These are phyloP conservation scores for Geotrichum histeridarum DNA, from an alignment of 1,139 yeast species.

Conservation along the genomic window DNA sequence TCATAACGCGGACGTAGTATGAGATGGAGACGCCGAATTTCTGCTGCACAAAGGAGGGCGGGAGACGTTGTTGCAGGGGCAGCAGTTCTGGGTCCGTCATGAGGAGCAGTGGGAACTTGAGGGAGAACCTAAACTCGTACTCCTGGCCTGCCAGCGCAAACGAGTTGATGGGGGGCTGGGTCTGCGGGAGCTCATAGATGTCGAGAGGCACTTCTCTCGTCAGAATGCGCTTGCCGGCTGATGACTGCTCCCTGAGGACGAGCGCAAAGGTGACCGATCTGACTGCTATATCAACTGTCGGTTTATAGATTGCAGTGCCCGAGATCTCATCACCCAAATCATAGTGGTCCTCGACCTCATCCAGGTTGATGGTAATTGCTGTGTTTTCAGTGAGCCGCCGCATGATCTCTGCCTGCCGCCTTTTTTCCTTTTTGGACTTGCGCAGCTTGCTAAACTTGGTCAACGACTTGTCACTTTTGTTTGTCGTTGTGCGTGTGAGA, in stretches of 20 bases:
- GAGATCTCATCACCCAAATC: slow-evolving; percentile 8
- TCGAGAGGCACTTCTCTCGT: slow-evolving; percentile 3
- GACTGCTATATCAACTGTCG: background rate
- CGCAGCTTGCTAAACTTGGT: slow-evolving; percentile 1
- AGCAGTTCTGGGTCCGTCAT: background rate
- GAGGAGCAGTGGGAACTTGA: slow-evolving; percentile 8
- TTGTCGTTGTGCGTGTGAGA: background rate
- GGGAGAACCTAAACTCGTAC: slow-evolving; percentile 1
- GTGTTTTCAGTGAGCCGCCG: background rate
- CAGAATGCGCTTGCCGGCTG: background rate
- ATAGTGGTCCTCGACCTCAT: background rate
- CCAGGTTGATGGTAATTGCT: background rate
- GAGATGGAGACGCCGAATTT: slow-evolving; percentile 3
- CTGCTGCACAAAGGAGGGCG: slow-evolving; percentile 1
- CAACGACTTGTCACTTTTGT: background rate
- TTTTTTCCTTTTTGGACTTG: slow-evolving; percentile 1
- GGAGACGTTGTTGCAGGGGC: slow-evolving; percentile 10
- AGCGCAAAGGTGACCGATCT: slow-evolving; percentile 1
- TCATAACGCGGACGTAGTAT: slow-evolving; percentile 5
- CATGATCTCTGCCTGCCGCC: background rate
- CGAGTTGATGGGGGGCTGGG: background rate
- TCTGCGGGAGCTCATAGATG: background rate
- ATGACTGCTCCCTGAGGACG: slow-evolving; percentile 1
- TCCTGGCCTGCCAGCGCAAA: background rate
- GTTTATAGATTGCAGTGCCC: slow-evolving; percentile 2